Conservation (phyloP, 768 basidiomycete species). For the Rickenella mellea region DNA sequence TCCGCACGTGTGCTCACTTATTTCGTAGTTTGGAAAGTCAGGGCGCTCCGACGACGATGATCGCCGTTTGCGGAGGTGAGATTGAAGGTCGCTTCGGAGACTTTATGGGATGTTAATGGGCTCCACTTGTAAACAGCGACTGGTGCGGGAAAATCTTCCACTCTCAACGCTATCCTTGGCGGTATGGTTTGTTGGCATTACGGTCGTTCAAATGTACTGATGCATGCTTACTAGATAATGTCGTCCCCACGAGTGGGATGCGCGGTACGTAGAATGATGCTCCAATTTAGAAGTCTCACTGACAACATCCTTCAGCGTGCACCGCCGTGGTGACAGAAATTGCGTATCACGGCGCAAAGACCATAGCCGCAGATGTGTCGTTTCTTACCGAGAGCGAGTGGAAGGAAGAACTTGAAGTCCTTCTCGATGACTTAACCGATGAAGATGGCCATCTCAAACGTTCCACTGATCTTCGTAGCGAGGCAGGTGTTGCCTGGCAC, state of each 20-base stretch:
- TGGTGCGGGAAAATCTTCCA: conserved; percentile 53
- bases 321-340: conserved; percentile 61
- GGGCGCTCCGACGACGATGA: conserved; percentile 45
- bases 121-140: conserved; percentile 29
- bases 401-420: conserved; percentile 44
- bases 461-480: conserved; percentile 43
- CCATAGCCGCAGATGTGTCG: conserved; percentile 50
- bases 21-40: conserved; percentile 34
- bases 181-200: conserved; percentile 24
- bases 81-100: conserved; percentile 1
- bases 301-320: conserved; percentile 33
- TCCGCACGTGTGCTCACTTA: background rate
- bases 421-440: conserved; percentile 49
- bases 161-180: conserved; percentile 52
- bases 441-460: conserved; percentile 47
- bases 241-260: conserved; percentile 62
- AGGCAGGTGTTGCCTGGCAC: conserved; percentile 53
- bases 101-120: conserved; percentile 1
- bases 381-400: conserved; percentile 50
- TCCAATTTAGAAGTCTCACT: background rate
- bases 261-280: conserved; percentile 28
- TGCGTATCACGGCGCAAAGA: conserved; percentile 41
- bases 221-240: conserved; percentile 30
- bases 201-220: background rate
- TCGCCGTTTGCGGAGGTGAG: conserved; percentile 57